Evolutionary conservation across 1,139 yeast species (phyloP).

Genomic region (Nakaseomyces delphensis): DNA sequence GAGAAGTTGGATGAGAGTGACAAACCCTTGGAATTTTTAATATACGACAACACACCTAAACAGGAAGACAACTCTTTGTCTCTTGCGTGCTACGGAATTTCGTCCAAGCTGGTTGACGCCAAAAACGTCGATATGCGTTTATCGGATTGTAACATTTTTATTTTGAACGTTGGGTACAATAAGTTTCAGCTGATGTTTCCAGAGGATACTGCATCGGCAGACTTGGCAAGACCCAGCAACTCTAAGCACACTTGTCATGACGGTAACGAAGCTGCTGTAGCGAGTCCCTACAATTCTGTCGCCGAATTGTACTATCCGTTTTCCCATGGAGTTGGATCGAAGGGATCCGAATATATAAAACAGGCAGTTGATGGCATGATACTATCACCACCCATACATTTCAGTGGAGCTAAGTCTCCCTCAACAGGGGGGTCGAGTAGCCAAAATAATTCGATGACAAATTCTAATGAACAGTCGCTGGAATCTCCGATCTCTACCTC

Average conservation of each 20-base stretch:
- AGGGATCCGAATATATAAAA: neutral
- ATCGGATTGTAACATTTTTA: slow-evolving; percentile 19
- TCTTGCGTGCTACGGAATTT: slow-evolving; percentile 38
- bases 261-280: too few species aligned
- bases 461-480: slow-evolving; percentile 8
- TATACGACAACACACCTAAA: slow-evolving; percentile 32
- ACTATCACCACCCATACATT: slow-evolving; percentile 12
- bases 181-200: slow-evolving; percentile 25
- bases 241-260: neutral
- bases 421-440: slow-evolving; percentile 6
- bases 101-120: slow-evolving; percentile 39
- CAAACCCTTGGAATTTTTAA: slow-evolving; percentile 23
- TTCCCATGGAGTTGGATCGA: neutral
- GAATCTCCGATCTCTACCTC: slow-evolving; percentile 27
- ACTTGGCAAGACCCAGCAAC: neutral
- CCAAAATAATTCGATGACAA: slow-evolving; percentile 5
- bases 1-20: slow-evolving; percentile 14
- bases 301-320: neutral
- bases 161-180: slow-evolving; percentile 34
- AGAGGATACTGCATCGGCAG: slow-evolving; percentile 4
- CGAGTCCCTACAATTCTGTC: neutral
- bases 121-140: slow-evolving; percentile 13
- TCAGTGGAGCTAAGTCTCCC: slow-evolving; percentile 9
- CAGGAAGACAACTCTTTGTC: slow-evolving; percentile 31
- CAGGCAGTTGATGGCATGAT: slow-evolving; percentile 1